phyloP scores from a whole-genome alignment of 176 grass and related monocot genomes.

The Puya raimondii region DNA sequence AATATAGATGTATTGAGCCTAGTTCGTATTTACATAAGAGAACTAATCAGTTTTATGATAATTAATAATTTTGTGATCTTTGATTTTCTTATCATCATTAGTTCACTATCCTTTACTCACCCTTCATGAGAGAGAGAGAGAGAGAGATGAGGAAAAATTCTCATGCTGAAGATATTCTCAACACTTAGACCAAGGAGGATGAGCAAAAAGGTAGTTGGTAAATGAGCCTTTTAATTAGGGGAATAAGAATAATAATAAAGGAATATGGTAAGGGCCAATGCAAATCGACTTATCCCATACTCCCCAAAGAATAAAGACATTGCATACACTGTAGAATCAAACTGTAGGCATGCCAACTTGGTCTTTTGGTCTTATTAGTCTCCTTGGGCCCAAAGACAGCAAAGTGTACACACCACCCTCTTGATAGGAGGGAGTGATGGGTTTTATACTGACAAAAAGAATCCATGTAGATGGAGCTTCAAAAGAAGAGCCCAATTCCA shows the following conservation, averaged over 20 bases:
- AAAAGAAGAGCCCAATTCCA: slow-evolving; percentile 14
- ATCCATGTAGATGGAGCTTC: slow-evolving; percentile 19
- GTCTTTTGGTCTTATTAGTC: not conserved
- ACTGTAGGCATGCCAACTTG: not conserved
- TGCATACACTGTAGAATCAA: not conserved
- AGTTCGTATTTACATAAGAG: too few species aligned
- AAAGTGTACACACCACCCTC: slow-evolving; percentile 4
- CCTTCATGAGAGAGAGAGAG: slow-evolving; percentile 1
- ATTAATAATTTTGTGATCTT: too few species aligned
- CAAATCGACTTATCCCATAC: not conserved
- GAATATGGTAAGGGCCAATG: not conserved
- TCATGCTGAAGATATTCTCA: slow-evolving; percentile 1
- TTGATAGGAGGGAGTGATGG: slow-evolving; percentile 17
- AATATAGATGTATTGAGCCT: too few species aligned
- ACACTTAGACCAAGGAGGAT: not conserved
- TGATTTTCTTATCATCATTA: too few species aligned
- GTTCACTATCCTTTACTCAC: not conserved
- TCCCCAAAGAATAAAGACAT: not conserved
- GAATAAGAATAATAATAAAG: not conserved
- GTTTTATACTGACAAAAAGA: slow-evolving; percentile 24
- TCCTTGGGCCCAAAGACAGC: slow-evolving; percentile 10
- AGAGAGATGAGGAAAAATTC: slow-evolving; percentile 1
- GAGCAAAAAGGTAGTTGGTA: not conserved
- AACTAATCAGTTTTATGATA: too few species aligned
- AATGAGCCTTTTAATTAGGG: not conserved